Percentiles rank a stretch among this genome's conserved stretches.
Conservation (phyloP, 805 yeast genomes). For the Sugiyamaella smithiae region DNA sequence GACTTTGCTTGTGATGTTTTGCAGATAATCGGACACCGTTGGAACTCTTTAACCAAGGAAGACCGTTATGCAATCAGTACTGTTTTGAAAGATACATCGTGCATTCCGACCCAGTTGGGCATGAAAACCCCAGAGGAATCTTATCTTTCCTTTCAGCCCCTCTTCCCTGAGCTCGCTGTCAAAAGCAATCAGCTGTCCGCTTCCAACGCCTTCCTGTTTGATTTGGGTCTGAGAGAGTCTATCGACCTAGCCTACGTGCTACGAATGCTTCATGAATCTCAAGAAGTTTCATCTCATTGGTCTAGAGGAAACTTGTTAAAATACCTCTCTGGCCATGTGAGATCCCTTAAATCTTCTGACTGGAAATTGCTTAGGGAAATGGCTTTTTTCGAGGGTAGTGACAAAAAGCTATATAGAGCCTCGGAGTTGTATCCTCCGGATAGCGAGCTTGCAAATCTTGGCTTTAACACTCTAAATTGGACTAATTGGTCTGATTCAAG, state of each 20-base stretch:
- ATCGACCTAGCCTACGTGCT: constrained; percentile 39
- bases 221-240: constrained; percentile 37
- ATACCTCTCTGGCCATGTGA: constrained; percentile 31
- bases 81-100: constrained; percentile 22
- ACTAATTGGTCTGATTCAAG: constrained; percentile 28
- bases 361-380: constrained; percentile 31
- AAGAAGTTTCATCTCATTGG: constrained; percentile 30
- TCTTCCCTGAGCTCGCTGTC: constrained; percentile 40
- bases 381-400: constrained; percentile 29
- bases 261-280: constrained; percentile 30
- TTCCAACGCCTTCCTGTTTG: constrained; percentile 23
- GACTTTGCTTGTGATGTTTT: constrained; percentile 29
- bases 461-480: constrained; percentile 33
- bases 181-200: constrained; percentile 25
- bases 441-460: constrained; percentile 24
- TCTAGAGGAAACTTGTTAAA: constrained; percentile 35
- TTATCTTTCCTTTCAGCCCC: constrained; percentile 32
- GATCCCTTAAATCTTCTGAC: constrained; percentile 30
- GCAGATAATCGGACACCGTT: constrained; percentile 24
- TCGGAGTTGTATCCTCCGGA: constrained; percentile 35
- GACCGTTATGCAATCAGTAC: constrained; percentile 14
- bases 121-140: constrained; percentile 35
- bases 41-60: constrained; percentile 24
- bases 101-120: constrained; percentile 40
- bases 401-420: constrained; percentile 24